A percentile compares a stretch with the other conserved stretches of the same genome.
Evolutionary conservation across 2,329 filamentous ascomycete species (phyloP).

Genomic region (Pyrenochaeta sp.): DNA sequence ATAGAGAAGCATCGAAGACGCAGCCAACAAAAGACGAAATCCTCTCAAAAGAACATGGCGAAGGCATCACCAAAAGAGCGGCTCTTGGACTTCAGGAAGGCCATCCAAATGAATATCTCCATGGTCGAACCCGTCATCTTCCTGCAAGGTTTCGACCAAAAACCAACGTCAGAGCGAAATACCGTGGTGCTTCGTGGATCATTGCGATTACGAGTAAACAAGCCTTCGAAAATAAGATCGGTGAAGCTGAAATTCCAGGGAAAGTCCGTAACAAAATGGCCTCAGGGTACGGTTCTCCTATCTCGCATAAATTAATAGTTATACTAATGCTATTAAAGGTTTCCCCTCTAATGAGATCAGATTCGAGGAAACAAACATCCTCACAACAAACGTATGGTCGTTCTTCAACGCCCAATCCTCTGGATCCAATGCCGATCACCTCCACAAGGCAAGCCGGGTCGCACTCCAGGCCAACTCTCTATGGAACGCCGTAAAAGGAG

Average conservation of each 20-base stretch:
- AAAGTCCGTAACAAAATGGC: neutral
- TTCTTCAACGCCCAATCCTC: neutral
- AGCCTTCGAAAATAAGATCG: neutral
- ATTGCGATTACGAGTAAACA: neutral
- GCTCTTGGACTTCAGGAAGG: constrained; percentile 76
- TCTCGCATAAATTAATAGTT: neutral
- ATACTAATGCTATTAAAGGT: neutral
- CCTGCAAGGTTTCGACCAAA: constrained; percentile 77
- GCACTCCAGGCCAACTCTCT: neutral
- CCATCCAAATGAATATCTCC: constrained; percentile 73
- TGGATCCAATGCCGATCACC: neutral
- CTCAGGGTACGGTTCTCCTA: neutral
- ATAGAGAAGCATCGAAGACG: constrained; percentile 46
- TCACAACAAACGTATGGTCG: neutral
- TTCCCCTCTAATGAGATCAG: neutral
- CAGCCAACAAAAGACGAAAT: constrained; percentile 29
- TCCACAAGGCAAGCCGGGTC: neutral
- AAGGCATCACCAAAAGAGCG: constrained; percentile 58
- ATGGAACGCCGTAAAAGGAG: neutral
- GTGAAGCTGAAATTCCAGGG: neutral
- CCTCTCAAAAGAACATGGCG: constrained; percentile 25
- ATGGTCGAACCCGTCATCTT: constrained; percentile 79
- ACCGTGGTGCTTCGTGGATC: constrained; percentile 46
- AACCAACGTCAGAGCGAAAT: constrained; percentile 66
- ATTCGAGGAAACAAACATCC: neutral